Evolutionary conservation across 495 filamentous ascomycete genomes (phyloP).

Genomic region (Pyronema domesticum): DNA sequence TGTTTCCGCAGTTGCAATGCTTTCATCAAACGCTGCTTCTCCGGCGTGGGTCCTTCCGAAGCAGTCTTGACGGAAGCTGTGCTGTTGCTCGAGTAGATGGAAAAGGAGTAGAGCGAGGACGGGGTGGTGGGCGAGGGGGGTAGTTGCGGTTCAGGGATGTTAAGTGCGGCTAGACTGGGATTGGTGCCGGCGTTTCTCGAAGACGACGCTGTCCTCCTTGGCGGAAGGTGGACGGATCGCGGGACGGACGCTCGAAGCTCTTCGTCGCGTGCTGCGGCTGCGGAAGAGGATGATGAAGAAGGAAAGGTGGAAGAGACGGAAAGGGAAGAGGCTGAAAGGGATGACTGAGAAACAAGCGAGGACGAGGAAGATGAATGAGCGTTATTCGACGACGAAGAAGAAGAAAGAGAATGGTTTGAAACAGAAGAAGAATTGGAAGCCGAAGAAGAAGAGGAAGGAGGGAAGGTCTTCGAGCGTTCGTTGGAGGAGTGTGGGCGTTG

Average conservation of each 20-base stretch:
- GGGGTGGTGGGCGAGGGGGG: slow-evolving; percentile 30
- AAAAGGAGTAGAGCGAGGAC: slow-evolving; percentile 27
- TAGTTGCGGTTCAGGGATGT: slow-evolving; percentile 21
- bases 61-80: slow-evolving; percentile 27
- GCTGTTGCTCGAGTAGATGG: slow-evolving; percentile 30
- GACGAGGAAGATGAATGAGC: no score
- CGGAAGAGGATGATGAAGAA: no score
- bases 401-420: no score
- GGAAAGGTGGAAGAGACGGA: no score
- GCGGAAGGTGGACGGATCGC: slow-evolving; percentile 26
- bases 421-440: neutral
- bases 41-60: slow-evolving; percentile 39
- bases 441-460: neutral
- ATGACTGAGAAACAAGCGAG: no score
- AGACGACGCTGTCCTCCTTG: slow-evolving; percentile 26
- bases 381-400: no score
- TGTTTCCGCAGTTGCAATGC: slow-evolving; percentile 60
- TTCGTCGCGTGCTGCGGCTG: slow-evolving; percentile 17
- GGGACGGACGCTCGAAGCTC: slow-evolving; percentile 51
- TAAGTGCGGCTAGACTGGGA: slow-evolving; percentile 28
- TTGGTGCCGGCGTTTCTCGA: slow-evolving; percentile 28
- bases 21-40: slow-evolving; percentile 84
- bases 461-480: slow-evolving; percentile 26
- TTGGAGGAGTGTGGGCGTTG: slow-evolving; percentile 38
- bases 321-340: no score